These are phyloP conservation scores for Sonneratia caseolaris DNA, from an alignment of 345 rosid genomes.

Conservation along the genomic window DNA sequence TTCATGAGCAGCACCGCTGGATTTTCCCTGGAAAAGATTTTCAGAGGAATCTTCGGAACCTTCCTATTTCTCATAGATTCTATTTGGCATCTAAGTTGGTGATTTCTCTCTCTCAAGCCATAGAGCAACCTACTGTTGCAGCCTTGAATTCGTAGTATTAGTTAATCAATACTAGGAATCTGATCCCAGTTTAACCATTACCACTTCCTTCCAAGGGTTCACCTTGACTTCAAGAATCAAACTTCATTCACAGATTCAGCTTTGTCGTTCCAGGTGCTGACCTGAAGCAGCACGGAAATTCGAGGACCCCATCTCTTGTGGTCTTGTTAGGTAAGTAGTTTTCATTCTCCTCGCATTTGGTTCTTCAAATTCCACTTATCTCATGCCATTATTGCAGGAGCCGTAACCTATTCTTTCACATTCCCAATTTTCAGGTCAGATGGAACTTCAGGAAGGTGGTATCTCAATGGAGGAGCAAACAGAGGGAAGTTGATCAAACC, in stretches of 20 bases:
- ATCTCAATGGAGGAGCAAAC: slow-evolving; percentile 42
- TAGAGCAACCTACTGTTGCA: not conserved
- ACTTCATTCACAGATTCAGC: slow-evolving; percentile 9
- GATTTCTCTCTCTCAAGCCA: not conserved
- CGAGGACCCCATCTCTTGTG: slow-evolving; percentile 66
- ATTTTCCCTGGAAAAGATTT: not conserved
- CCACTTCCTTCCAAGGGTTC: too few species aligned
- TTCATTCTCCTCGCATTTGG: not conserved
- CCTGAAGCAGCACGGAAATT: slow-evolving; percentile 46
- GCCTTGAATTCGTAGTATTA: not conserved
- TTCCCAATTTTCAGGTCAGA: slow-evolving; percentile 39
- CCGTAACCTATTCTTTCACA: not conserved
- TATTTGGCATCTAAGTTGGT: not conserved
- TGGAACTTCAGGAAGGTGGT: slow-evolving; percentile 51
- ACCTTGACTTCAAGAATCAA: not conserved
- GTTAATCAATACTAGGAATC: not conserved
- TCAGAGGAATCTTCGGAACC: not conserved
- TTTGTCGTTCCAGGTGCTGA: slow-evolving; percentile 38
- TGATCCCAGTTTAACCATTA: not conserved
- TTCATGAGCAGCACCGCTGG: not conserved
- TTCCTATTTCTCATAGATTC: not conserved
- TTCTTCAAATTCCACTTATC: not conserved
- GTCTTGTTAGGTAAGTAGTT: slow-evolving; percentile 63
- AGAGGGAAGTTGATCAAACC: slow-evolving; percentile 26
- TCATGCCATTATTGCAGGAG: not conserved